Conservation (phyloP, 176 grass and related monocot species). For the Hsuehochloa calcarea region DNA sequence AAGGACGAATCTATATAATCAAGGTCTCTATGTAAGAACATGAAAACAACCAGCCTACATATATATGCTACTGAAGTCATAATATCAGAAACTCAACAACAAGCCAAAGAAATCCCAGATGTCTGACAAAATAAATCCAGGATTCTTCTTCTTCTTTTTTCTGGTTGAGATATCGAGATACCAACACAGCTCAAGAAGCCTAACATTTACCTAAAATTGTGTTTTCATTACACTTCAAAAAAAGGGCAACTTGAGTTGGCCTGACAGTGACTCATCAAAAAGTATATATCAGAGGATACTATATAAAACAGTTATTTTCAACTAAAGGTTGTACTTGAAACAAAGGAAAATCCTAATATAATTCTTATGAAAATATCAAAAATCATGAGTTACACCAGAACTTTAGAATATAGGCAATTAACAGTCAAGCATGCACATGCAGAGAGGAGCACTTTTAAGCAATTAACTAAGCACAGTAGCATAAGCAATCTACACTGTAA, state of each 20-base stretch:
- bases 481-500: slow-evolving; percentile 18
- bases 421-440: background rate
- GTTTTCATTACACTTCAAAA: slow-evolving; percentile 12
- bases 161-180: slow-evolving; percentile 14
- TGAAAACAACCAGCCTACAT: slow-evolving; percentile 25
- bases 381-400: slow-evolving; percentile 5
- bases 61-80: slow-evolving; percentile 15
- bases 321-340: slow-evolving; percentile 14
- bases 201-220: slow-evolving; percentile 25
- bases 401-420: slow-evolving; percentile 1
- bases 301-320: background rate
- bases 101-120: slow-evolving; percentile 6
- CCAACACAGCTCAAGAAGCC: slow-evolving; percentile 6
- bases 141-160: background rate
- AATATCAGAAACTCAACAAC: slow-evolving; percentile 15
- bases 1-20: slow-evolving; percentile 21
- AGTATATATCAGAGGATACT: slow-evolving; percentile 1
- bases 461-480: background rate
- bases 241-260: slow-evolving; percentile 13
- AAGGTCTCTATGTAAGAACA: slow-evolving; percentile 1
- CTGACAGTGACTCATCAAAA: background rate
- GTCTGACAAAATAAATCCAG: background rate
- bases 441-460: background rate
- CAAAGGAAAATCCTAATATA: background rate
- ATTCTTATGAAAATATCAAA: background rate